phyloP scores from a whole-genome alignment of 768 basidiomycete species.

The Termitomyces sp. region DNA sequence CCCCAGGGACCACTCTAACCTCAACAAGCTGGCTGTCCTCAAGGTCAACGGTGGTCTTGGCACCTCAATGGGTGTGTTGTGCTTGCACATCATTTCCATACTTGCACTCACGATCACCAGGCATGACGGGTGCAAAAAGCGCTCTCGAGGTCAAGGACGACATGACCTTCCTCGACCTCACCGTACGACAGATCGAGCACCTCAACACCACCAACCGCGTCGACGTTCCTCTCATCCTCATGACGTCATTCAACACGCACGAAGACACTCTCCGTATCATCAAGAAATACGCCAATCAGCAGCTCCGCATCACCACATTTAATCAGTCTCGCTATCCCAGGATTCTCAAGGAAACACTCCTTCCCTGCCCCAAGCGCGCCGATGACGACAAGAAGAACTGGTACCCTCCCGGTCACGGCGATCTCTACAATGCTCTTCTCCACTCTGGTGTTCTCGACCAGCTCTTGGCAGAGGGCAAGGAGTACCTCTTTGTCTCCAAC shows the following conservation, averaged over 20 bases:
- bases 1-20: slow-evolving; percentile 51
- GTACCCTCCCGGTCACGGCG: slow-evolving; percentile 98
- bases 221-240: slow-evolving; percentile 95
- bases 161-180: slow-evolving; percentile 96
- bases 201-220: slow-evolving; percentile 80
- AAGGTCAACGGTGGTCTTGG: slow-evolving; percentile 94
- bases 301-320: slow-evolving; percentile 88
- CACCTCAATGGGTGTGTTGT: slow-evolving; percentile 72
- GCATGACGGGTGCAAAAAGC: slow-evolving; percentile 84
- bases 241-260: slow-evolving; percentile 99
- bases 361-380: slow-evolving; percentile 75
- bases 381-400: slow-evolving; percentile 86
- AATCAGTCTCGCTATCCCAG: slow-evolving; percentile 94
- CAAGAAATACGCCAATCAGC: slow-evolving; percentile 95
- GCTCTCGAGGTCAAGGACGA: slow-evolving; percentile 96
- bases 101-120: slow-evolving; percentile 26
- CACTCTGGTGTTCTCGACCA: slow-evolving; percentile 91
- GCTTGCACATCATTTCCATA: neutral
- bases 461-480: slow-evolving; percentile 86
- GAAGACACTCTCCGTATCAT: slow-evolving; percentile 95
- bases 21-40: slow-evolving; percentile 92
- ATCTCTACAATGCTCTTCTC: slow-evolving; percentile 87
- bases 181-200: slow-evolving; percentile 93
- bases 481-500: slow-evolving; percentile 97
- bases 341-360: slow-evolving; percentile 83